Percentiles rank a stretch among this genome's conserved stretches.
These are phyloP conservation scores for Helotiales sp. DNA, from an alignment of 2,329 filamentous ascomycete species.

Conservation along the genomic window DNA sequence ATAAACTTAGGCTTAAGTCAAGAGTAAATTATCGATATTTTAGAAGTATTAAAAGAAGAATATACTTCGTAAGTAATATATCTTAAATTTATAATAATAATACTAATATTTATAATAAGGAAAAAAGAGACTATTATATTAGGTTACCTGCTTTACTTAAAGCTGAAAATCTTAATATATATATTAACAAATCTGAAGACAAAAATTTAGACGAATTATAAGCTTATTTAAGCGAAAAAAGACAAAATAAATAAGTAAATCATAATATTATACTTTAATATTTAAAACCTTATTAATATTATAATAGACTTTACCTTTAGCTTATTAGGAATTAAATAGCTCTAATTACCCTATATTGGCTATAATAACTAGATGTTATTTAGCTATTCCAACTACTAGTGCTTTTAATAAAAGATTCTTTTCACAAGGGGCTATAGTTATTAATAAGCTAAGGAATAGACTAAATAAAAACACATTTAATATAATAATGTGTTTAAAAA, in stretches of 20 bases:
- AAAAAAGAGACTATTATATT: constrained; percentile 1
- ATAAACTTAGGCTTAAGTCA: background rate
- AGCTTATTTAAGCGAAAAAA: constrained; percentile 2
- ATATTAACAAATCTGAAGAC: background rate
- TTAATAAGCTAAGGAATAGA: background rate
- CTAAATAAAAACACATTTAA: background rate
- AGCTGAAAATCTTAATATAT: background rate
- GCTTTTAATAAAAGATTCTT: background rate
- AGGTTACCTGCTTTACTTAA: background rate
- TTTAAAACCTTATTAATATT: background rate
- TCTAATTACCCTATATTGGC: background rate
- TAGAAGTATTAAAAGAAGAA: background rate
- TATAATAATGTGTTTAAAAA: background rate
- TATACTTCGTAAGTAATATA: background rate
- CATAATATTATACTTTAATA: background rate
- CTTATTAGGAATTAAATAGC: background rate
- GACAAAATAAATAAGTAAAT: background rate
- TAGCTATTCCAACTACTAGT: background rate
- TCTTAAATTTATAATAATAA: background rate
- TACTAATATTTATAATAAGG: background rate
- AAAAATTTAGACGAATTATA: background rate
- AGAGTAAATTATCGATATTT: background rate
- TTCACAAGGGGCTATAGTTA: background rate
- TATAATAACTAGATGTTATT: background rate
- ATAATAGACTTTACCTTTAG: background rate